Percentiles rank a stretch among this genome's conserved stretches.
phyloP scores from a whole-genome alignment of 768 basidiomycete genomes.

The Kwoniella europaea region DNA sequence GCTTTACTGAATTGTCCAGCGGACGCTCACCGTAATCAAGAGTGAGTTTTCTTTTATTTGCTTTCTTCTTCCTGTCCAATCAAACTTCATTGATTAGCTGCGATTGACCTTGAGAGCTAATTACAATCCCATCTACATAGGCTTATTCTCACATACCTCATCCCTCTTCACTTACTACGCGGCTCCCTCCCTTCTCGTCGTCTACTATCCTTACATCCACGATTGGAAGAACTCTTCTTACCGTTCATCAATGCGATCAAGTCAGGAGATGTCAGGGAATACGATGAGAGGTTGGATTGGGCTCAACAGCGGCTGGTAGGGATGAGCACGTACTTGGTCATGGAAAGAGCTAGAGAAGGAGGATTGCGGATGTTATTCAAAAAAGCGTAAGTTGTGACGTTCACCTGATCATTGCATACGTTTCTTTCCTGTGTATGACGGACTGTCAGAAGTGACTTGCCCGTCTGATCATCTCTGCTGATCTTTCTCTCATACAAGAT shows the following conservation, averaged over 20 bases:
- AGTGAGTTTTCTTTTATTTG: conserved; percentile 63
- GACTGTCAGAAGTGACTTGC: no score
- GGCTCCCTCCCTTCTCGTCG: conserved; percentile 80
- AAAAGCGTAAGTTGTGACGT: conserved; percentile 58
- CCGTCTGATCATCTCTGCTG: no score
- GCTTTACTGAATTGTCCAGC: conserved; percentile 84
- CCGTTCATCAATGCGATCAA: conserved; percentile 83
- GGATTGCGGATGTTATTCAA: conserved; percentile 80
- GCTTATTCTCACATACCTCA: conserved; percentile 82
- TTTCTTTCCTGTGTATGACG: neutral
- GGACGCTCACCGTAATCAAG: conserved; percentile 74
- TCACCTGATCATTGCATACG: neutral
- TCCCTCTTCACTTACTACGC: conserved; percentile 83
- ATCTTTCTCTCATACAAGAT: no score
- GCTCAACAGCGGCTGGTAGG: conserved; percentile 77
- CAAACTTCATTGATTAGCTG: neutral
- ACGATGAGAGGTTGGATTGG: conserved; percentile 74
- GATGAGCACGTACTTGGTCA: conserved; percentile 79
- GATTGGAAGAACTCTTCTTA: conserved; percentile 71
- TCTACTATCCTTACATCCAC: conserved; percentile 74
- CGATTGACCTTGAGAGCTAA: neutral
- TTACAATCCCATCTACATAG: conserved; percentile 62
- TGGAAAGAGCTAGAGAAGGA: conserved; percentile 86
- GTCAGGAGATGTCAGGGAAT: conserved; percentile 75
- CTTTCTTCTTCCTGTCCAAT: neutral